Evolutionary conservation across 331 rosid species (phyloP).

Genomic region (Telfairia occidentalis): DNA sequence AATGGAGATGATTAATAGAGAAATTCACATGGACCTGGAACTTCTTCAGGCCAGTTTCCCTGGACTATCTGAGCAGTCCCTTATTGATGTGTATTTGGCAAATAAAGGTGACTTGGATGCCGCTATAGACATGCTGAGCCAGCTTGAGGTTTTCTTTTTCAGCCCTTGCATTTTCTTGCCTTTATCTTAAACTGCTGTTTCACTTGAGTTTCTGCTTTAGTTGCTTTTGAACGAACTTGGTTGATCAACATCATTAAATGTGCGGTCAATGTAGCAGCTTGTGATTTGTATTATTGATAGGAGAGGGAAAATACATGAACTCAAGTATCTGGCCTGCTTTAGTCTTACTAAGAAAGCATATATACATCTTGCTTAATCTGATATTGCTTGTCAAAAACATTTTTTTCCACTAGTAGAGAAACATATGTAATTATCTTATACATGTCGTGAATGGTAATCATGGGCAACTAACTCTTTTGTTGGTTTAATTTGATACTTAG

Average conservation of each 20-base stretch:
- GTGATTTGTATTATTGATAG: neutral
- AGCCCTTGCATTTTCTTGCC: neutral
- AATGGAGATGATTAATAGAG: constrained; percentile 29
- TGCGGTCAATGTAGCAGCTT: neutral
- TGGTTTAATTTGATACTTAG: neutral
- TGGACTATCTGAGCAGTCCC: constrained; percentile 49
- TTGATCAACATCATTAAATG: neutral
- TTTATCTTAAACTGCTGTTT: neutral
- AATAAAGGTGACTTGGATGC: constrained; percentile 56
- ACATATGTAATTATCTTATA: neutral
- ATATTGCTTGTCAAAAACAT: no score
- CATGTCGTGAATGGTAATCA: neutral
- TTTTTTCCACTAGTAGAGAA: neutral
- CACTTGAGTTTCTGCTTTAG: neutral
- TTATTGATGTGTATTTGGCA: constrained; percentile 51
- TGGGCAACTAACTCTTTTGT: neutral
- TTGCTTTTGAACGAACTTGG: neutral
- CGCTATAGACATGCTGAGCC: constrained; percentile 70
- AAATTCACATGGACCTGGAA: constrained; percentile 53
- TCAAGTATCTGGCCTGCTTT: no score
- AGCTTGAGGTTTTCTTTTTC: constrained; percentile 56
- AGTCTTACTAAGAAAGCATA: no score
- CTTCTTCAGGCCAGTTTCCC: constrained; percentile 58
- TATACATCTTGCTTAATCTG: no score
- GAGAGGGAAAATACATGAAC: no score